phyloP scores from a whole-genome alignment of 139 green algal genomes.

The Chlamydomonas incerta region DNA sequence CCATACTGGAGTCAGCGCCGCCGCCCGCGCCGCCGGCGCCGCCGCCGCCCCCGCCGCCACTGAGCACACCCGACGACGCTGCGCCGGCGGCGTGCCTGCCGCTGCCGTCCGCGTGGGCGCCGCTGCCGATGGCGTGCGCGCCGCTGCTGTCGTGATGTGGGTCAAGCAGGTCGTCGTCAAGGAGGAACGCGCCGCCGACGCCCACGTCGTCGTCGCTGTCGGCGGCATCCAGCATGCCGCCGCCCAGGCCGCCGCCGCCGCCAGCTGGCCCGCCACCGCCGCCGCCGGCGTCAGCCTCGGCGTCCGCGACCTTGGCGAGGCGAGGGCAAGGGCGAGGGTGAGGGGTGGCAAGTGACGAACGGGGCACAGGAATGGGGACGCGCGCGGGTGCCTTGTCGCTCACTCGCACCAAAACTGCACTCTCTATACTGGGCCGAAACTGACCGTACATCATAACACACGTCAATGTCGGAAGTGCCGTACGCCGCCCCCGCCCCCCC shows the following conservation, averaged over 20 bases:
- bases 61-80: neutral
- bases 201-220: neutral
- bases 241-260: neutral
- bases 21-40: neutral
- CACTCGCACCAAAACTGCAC: no score
- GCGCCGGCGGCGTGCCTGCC: neutral
- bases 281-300: no score
- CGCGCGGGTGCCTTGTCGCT: no score
- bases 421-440: no score
- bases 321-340: no score
- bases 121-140: neutral
- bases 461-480: no score
- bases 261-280: neutral
- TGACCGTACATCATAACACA: no score
- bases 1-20: neutral
- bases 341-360: neutral
- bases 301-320: no score
- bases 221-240: neutral
- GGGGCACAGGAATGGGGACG: no score
- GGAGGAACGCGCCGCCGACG: slow-evolving; percentile 8
- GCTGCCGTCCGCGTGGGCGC: neutral
- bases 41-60: neutral
- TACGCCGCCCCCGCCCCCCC: no score
- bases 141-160: neutral
- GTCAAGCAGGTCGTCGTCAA: slow-evolving; percentile 10